These are phyloP conservation scores for Jatropha podagrica DNA, from an alignment of 441 rosid species.

Conservation along the genomic window DNA sequence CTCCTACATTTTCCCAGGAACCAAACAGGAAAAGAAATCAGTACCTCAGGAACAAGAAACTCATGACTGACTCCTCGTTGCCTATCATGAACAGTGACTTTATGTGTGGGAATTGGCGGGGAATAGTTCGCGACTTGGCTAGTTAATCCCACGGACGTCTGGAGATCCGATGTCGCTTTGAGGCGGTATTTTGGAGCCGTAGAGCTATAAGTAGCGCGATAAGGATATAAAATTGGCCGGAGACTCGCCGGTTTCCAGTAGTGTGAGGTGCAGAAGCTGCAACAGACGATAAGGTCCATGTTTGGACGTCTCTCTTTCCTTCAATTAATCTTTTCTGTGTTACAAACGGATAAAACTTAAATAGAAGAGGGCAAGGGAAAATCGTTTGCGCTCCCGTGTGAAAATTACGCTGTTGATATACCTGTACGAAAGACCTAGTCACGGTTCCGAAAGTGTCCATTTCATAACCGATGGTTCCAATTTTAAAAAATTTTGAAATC, in stretches of 20 bases:
- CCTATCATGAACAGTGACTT: constrained; percentile 79
- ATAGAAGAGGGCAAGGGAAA: too few relatives aligned
- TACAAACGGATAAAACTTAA: too few relatives aligned
- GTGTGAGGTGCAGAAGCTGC: constrained; percentile 27
- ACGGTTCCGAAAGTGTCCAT: too few relatives aligned
- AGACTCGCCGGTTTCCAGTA: constrained; percentile 30
- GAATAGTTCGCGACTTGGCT: constrained; percentile 31
- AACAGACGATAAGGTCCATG: constrained; percentile 46
- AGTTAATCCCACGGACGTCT: constrained; percentile 42
- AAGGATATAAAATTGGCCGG: constrained; percentile 17
- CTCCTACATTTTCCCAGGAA: constrained; percentile 14
- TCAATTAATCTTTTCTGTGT: too few relatives aligned
- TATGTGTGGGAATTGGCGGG: constrained; percentile 55
- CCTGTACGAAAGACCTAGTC: too few relatives aligned
- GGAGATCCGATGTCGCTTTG: constrained; percentile 48
- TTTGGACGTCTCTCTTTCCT: background rate
- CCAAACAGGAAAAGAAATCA: constrained; percentile 8
- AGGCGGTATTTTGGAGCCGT: constrained; percentile 31
- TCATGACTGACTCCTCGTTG: constrained; percentile 75
- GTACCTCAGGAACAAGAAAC: constrained; percentile 81
- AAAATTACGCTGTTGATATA: too few relatives aligned
- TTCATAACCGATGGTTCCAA: too few relatives aligned
- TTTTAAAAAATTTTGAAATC: too few relatives aligned
- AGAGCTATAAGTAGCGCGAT: background rate
- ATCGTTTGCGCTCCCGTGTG: too few relatives aligned